phyloP scores from a whole-genome alignment of 208 protist species.

The Crithidia fasciculata region DNA sequence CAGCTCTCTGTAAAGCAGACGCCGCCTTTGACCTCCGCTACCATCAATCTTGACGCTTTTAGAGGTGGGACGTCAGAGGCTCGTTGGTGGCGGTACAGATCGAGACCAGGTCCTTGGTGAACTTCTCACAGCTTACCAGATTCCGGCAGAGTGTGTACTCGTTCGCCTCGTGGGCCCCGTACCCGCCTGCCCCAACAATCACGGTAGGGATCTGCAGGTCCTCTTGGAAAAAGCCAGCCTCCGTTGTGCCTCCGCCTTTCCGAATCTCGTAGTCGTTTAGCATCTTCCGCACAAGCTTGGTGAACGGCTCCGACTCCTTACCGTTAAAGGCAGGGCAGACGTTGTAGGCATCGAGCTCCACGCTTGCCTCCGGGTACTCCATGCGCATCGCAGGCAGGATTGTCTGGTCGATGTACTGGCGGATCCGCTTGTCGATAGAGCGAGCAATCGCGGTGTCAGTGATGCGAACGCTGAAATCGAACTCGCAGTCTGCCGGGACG shows the following conservation, averaged over 20 bases:
- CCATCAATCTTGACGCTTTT: not conserved
- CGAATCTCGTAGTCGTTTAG: conserved; percentile 13
- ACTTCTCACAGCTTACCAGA: conserved; percentile 1
- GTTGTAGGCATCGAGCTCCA: conserved; percentile 22
- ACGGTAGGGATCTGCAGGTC: conserved; percentile 45
- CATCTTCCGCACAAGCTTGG: conserved; percentile 29
- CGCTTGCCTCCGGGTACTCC: conserved; percentile 36
- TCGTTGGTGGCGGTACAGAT: conserved; percentile 2
- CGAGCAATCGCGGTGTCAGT: conserved; percentile 25
- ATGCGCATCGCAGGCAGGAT: conserved; percentile 36
- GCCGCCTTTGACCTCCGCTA: no score
- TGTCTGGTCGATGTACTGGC: conserved; percentile 38
- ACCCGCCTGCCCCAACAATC: conserved; percentile 47
- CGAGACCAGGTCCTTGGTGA: conserved; percentile 3
- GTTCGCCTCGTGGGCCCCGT: conserved; percentile 53
- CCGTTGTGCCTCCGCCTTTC: conserved; percentile 38
- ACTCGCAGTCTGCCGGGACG: conserved; percentile 46
- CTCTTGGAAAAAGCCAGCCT: conserved; percentile 59
- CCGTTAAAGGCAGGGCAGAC: conserved; percentile 32
- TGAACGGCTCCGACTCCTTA: conserved; percentile 42
- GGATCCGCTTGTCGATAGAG: conserved; percentile 31
- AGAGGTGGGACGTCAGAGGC: conserved; percentile 7
- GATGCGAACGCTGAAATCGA: conserved; percentile 47
- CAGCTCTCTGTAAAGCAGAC: no score
- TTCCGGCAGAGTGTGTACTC: conserved; percentile 40